Percentiles rank a stretch among this genome's conserved stretches.
Evolutionary conservation across 441 rosid genomes (phyloP).

Genomic region (Dalechampia spathulata): DNA sequence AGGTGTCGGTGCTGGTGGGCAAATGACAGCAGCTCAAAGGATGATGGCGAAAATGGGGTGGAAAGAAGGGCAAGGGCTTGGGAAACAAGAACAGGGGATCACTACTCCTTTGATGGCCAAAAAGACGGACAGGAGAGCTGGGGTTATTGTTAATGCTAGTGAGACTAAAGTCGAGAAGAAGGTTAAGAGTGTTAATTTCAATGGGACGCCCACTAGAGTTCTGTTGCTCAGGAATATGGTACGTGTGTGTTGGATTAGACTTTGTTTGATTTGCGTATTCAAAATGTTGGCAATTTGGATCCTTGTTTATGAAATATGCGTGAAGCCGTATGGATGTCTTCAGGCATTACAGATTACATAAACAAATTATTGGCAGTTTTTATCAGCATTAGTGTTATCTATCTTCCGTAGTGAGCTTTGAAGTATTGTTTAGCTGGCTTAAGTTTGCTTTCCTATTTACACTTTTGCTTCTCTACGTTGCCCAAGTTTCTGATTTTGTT

Average conservation of each 20-base stretch:
- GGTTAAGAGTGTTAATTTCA: slow-evolving; percentile 80
- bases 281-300: neutral
- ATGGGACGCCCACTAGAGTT: slow-evolving; percentile 81
- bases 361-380: no score
- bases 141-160: slow-evolving; percentile 92
- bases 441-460: neutral
- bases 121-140: slow-evolving; percentile 97
- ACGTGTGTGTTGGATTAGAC: neutral
- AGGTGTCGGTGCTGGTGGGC: slow-evolving; percentile 97
- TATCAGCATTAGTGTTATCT: neutral
- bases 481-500: neutral
- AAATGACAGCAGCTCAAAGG: slow-evolving; percentile 97
- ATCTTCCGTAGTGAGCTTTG: neutral
- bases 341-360: no score
- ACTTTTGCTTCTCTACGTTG: neutral
- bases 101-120: slow-evolving; percentile 94
- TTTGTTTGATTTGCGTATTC: neutral
- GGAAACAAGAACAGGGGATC: slow-evolving; percentile 92
- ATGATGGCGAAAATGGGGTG: slow-evolving; percentile 99
- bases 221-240: slow-evolving; percentile 94
- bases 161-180: slow-evolving; percentile 76
- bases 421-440: neutral
- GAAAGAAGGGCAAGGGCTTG: slow-evolving; percentile 98
- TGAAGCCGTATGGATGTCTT: no score
- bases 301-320: neutral